phyloP scores from a whole-genome alignment of 2,329 filamentous ascomycete genomes.

The Hypoxylon sp. region DNA sequence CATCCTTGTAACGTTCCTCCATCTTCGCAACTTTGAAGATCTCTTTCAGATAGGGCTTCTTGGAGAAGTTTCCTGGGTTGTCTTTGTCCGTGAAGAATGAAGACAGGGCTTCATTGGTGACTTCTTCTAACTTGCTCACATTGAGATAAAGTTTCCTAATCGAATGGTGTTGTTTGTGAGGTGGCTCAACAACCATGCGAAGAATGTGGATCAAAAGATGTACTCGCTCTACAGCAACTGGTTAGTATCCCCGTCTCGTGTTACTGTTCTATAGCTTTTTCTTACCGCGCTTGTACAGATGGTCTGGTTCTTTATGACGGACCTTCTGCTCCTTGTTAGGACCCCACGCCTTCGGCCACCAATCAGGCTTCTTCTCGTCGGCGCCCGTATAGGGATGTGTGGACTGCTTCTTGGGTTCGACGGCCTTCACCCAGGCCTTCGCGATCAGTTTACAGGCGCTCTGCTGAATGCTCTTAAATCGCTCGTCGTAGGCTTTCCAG shows the following conservation, averaged over 20 bases:
- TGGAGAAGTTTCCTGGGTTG: constrained; percentile 59
- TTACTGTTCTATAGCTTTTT: not conserved
- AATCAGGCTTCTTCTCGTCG: constrained; percentile 67
- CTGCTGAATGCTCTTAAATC: constrained; percentile 74
- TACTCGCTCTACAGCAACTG: constrained; percentile 59
- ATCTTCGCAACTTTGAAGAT: constrained; percentile 67
- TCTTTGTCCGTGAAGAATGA: constrained; percentile 66
- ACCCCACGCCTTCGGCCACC: constrained; percentile 70
- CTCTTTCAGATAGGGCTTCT: constrained; percentile 64
- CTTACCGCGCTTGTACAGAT: constrained; percentile 72
- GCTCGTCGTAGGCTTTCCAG: constrained; percentile 65
- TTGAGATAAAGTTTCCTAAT: constrained; percentile 62
- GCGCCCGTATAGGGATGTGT: constrained; percentile 75
- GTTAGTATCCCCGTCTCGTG: constrained; percentile 22
- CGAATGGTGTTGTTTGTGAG: constrained; percentile 57
- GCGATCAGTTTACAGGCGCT: constrained; percentile 74
- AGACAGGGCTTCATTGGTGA: constrained; percentile 65
- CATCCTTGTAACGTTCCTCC: constrained; percentile 64
- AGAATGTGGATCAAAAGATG: constrained; percentile 67
- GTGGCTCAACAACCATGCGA: constrained; percentile 62
- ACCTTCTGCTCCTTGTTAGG: constrained; percentile 61
- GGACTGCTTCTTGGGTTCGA: constrained; percentile 80
- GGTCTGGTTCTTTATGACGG: constrained; percentile 76
- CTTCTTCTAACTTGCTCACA: constrained; percentile 64
- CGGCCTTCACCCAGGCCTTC: constrained; percentile 78